Percentiles rank a stretch among this genome's conserved stretches.
phyloP scores from a whole-genome alignment of 495 filamentous ascomycete genomes.

The Hypoxylon fragiforme region DNA sequence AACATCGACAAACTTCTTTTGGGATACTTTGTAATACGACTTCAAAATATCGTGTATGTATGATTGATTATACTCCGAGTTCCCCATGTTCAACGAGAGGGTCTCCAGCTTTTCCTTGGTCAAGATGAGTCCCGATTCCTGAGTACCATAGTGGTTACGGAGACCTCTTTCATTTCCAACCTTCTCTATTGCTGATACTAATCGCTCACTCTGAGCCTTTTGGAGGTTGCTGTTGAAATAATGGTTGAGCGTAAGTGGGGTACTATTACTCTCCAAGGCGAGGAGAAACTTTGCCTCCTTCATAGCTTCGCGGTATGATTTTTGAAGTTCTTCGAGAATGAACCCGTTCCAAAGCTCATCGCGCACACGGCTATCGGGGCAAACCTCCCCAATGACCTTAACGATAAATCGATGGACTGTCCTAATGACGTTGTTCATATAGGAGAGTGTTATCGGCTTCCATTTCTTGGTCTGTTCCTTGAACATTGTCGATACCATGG shows the following conservation, averaged over 20 bases:
- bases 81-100: constrained; percentile 45
- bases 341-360: constrained; percentile 42
- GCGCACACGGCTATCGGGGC: constrained; percentile 39
- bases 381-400: constrained; percentile 40
- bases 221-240: not conserved
- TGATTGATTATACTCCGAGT: constrained; percentile 48
- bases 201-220: constrained; percentile 4
- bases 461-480: constrained; percentile 61
- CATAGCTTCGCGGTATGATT: constrained; percentile 10
- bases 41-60: constrained; percentile 62
- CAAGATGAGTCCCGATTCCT: constrained; percentile 5
- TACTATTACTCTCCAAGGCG: not conserved
- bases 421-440: constrained; percentile 51
- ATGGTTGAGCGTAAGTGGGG: not conserved
- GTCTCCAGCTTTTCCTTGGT: constrained; percentile 12
- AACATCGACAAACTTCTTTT: constrained; percentile 59
- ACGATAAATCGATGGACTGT: constrained; percentile 54
- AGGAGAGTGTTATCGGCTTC: constrained; percentile 48
- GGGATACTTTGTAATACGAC: constrained; percentile 64
- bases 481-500: constrained; percentile 51
- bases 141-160: too few relatives aligned
- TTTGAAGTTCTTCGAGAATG: constrained; percentile 43
- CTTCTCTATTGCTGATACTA: constrained; percentile 25
- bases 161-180: not conserved
- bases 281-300: not conserved